These are phyloP conservation scores for Cymbidium sinense DNA, from an alignment of 106 monocot genomes.

Conservation along the genomic window DNA sequence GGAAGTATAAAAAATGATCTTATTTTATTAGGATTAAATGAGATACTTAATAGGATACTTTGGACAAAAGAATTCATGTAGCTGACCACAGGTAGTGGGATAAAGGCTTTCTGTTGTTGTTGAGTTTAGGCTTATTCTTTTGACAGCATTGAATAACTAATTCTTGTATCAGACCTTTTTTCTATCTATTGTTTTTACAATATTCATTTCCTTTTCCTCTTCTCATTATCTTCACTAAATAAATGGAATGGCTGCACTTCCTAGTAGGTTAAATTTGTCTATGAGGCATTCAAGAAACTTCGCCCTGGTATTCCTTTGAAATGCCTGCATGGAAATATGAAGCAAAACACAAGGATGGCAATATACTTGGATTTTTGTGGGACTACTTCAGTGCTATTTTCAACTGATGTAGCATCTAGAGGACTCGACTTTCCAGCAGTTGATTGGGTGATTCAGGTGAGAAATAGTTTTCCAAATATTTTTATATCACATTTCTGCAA, in stretches of 20 bases:
- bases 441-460: slow-evolving; percentile 97
- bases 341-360: slow-evolving; percentile 64
- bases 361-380: slow-evolving; percentile 72
- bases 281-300: slow-evolving; percentile 84
- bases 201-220: neutral
- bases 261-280: slow-evolving; percentile 81
- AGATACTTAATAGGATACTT: too few species aligned
- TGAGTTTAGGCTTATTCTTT: neutral
- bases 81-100: too few species aligned
- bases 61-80: too few species aligned
- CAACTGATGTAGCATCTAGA: slow-evolving; percentile 85
- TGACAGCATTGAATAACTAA: neutral
- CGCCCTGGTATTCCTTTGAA: slow-evolving; percentile 87
- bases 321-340: slow-evolving; percentile 92
- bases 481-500: neutral
- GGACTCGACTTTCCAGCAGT: slow-evolving; percentile 88
- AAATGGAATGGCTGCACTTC: neutral
- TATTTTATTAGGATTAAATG: too few species aligned
- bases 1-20: too few species aligned
- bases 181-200: neutral
- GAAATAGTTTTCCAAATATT: neutral
- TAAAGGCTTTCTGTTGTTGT: too few species aligned
- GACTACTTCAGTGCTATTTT: slow-evolving; percentile 69
- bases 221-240: neutral
- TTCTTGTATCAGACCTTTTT: neutral